Base-by-base conservation (phyloP, 1,284 basidiomycete species). In the Mycena citricolor region DNA sequence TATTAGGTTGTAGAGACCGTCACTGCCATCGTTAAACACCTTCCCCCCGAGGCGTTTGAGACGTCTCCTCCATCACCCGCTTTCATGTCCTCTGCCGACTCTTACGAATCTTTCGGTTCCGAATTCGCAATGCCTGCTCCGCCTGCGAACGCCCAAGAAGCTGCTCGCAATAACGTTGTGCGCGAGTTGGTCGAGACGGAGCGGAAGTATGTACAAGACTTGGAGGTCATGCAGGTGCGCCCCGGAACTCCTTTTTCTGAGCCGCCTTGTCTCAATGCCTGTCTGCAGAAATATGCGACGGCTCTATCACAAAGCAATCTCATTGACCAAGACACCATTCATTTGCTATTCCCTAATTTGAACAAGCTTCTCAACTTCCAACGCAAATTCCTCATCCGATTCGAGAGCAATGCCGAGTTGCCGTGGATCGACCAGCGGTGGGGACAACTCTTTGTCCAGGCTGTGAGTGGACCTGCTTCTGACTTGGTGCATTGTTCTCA, bases 311-410 rank as follows among this genome's bases (percentile, higher is more conserved):
- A 87, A 63, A 81, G 80, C 57, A 90, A 90, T 57, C 77, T 91
- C 46, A 83, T 99, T 52, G 87, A 94, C 58, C 86, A 91, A 54
- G 95, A 98, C 65, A 95, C 93, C 32, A 90, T 97, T 42, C 94
- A 97, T 68, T 78, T 88, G 48, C 84, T 99, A 48, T 99, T 99
- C 68, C 92, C 95, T 8, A 94, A 94, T 65, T 76, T 99, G 51
- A 91, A 94, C 73, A 89, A 93, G 63, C 81, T 99, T 17, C 79
- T 98, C 56, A 97, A 99, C 65, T 97, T 99, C 59, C 95, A 97
- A 62, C 83, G 97, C 54, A 87, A 90, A 64, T 98, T 99, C 69
- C 81, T 98, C 47, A 97, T 98, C 66, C 89, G 87, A 48, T 75
- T 99, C 25, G 94, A 97, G 66, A 86, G 86, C 47, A 90, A 83